phyloP scores from a whole-genome alignment of 78 protist species.

The Polysphondylium violaceum region DNA sequence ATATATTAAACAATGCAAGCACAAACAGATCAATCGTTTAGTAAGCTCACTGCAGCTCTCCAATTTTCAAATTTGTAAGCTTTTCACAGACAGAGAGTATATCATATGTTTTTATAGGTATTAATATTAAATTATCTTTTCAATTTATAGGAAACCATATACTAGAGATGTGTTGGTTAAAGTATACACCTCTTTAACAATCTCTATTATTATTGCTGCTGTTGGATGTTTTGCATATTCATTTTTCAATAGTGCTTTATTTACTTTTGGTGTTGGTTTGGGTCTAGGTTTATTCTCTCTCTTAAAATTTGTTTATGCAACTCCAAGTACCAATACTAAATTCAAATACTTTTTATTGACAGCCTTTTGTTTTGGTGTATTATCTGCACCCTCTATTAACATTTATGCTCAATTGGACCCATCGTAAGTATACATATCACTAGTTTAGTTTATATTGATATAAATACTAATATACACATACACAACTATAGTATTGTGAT shows the following conservation, averaged over 20 bases:
- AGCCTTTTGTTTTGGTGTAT: constrained; percentile 14
- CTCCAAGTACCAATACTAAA: background rate
- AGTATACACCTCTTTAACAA: constrained; percentile 35
- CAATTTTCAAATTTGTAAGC: too few species aligned
- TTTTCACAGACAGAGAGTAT: too few species aligned
- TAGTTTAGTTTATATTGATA: background rate
- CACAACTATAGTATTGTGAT: constrained; percentile 23
- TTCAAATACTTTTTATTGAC: background rate
- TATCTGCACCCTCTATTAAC: constrained; percentile 11
- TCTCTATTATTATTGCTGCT: background rate
- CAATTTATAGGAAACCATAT: too few species aligned
- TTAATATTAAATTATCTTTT: too few species aligned
- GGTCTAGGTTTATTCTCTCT: too few species aligned
- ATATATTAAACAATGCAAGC: too few species aligned
- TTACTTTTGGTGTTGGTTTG: too few species aligned
- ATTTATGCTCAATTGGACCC: background rate
- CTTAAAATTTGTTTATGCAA: background rate
- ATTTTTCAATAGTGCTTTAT: background rate
- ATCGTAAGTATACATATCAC: constrained; percentile 28
- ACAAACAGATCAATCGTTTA: too few species aligned
- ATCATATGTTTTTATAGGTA: too few species aligned
- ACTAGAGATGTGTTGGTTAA: constrained; percentile 30
- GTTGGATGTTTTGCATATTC: constrained; percentile 21
- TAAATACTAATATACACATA: background rate
- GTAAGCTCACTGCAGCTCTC: too few species aligned